A percentile compares a stretch with the other conserved stretches of the same genome.
Conservation (phyloP, 768 basidiomycete species). For the Suillus americanus region DNA sequence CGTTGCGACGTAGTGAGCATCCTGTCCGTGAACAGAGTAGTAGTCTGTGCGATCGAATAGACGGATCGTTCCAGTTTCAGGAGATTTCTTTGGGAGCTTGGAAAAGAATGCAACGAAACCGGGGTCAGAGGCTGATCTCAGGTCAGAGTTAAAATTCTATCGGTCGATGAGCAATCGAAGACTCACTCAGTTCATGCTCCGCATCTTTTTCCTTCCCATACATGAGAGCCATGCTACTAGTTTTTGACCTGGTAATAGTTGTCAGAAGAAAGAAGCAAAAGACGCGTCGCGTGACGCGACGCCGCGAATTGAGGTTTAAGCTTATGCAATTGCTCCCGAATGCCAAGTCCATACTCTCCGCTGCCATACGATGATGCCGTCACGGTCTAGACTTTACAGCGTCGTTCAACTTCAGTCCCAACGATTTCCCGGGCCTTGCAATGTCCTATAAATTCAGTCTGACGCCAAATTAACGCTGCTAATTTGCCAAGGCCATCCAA, state of each 20-base stretch:
- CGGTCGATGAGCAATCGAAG: neutral
- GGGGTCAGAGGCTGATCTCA: slow-evolving; percentile 68
- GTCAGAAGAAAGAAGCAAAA: neutral
- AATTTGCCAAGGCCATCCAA: too few species aligned
- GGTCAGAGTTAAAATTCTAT: slow-evolving; percentile 5
- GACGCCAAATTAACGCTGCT: too few species aligned
- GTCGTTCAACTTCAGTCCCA: too few species aligned
- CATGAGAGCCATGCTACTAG: slow-evolving; percentile 47
- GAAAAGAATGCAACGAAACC: slow-evolving; percentile 76
- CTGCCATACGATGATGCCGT: too few species aligned
- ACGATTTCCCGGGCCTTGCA: too few species aligned
- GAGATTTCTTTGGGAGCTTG: slow-evolving; percentile 62
- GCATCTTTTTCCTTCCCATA: slow-evolving; percentile 64
- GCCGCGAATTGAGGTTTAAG: neutral
- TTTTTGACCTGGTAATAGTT: neutral
- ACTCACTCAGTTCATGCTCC: slow-evolving; percentile 31
- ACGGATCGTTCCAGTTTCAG: slow-evolving; percentile 53
- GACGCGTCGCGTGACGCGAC: neutral
- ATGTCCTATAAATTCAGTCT: too few species aligned
- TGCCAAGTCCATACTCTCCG: neutral
- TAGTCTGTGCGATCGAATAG: slow-evolving; percentile 85
- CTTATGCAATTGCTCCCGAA: slow-evolving; percentile 1
- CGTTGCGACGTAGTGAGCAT: slow-evolving; percentile 83
- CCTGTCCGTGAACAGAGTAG: slow-evolving; percentile 86
- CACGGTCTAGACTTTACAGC: too few species aligned